Evolutionary conservation across 2,329 filamentous ascomycete genomes (phyloP), one percentile per base, ranked within the genome.

Genomic region (Fusarium mexicanum): DNA sequence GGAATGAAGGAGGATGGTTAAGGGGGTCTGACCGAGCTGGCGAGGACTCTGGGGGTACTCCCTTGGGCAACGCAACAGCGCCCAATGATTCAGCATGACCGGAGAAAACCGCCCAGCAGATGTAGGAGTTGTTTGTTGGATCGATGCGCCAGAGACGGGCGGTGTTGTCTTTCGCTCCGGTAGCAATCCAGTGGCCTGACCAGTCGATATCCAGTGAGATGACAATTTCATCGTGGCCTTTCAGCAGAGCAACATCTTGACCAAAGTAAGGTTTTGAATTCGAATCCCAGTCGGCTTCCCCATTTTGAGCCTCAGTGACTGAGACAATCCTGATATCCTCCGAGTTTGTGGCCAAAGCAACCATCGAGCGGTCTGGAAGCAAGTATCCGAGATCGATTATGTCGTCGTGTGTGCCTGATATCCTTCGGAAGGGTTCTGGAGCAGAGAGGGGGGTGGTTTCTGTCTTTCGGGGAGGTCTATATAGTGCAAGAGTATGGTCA

Each of bases 121-220:
- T 89, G 79, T 92, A 98, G 0, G 93, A 93, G 64, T 91, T 88
- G 68, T 91, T 92, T 26, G 87, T 87, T 1, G 92, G 90, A 80
- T 98, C 96, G 33, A 99, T 86, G 61, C 93, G 89, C 96, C 96
- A 99, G 41, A 99, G 84, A 73, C 93, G 91, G 24, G 96, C 96
- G 6, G 93, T 96, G 79, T 98, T 99, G 81, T 99, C 96, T 84
- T 99, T 99, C 29, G 96, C 94, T 61, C 96, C 96, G 3, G 96
- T 98, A 18, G 93, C 96, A 44, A 99, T 89, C 96, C 96, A 99
- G 81, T 96, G 92, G 2, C 97, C 97, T 16, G 96, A 98, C 94
- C 95, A 98, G 83, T 99, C 96, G 6, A 94, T 91, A 80, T 98
- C 95, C 46, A 99, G 86, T 67, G 95, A 95, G 76, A 99, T 97